These are phyloP conservation scores for Acer saccharum DNA, from an alignment of 345 rosid genomes.

Conservation along the genomic window DNA sequence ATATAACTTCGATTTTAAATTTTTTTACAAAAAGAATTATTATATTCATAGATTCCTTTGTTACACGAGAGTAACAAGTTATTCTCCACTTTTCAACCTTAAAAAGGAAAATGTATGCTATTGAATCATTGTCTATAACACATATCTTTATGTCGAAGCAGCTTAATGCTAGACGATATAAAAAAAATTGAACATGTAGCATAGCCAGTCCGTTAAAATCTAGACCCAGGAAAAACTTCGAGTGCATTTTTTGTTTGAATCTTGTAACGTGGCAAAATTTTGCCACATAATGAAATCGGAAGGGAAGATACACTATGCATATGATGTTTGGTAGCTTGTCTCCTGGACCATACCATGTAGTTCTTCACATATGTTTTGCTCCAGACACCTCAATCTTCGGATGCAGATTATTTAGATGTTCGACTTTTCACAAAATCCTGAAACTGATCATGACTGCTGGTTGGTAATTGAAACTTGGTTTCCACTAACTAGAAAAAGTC, in stretches of 20 bases:
- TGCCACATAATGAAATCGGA: too few relatives aligned
- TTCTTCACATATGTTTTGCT: background rate
- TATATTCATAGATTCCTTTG: background rate
- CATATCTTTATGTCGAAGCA: background rate
- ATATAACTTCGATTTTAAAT: too few relatives aligned
- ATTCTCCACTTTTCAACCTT: background rate
- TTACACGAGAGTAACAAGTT: background rate
- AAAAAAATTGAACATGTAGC: background rate
- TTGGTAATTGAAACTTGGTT: background rate
- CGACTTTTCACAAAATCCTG: background rate
- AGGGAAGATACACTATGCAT: background rate
- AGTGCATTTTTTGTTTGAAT: too few relatives aligned
- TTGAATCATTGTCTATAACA: background rate
- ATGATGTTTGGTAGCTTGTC: background rate
- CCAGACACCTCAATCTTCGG: too few relatives aligned
- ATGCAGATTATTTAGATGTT: too few relatives aligned
- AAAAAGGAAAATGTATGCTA: background rate
- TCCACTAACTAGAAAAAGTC: constrained; percentile 7
- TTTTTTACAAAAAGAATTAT: background rate
- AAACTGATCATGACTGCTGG: background rate
- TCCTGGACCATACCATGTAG: background rate
- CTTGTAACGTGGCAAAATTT: too few relatives aligned
- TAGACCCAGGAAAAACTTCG: too few relatives aligned
- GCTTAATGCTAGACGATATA: background rate
- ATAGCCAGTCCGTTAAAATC: too few relatives aligned